A percentile compares a stretch with the other conserved stretches of the same genome.
Conservation (phyloP, 192 early-diverging fungal genomes). For the Ambispora gerdemannii region DNA sequence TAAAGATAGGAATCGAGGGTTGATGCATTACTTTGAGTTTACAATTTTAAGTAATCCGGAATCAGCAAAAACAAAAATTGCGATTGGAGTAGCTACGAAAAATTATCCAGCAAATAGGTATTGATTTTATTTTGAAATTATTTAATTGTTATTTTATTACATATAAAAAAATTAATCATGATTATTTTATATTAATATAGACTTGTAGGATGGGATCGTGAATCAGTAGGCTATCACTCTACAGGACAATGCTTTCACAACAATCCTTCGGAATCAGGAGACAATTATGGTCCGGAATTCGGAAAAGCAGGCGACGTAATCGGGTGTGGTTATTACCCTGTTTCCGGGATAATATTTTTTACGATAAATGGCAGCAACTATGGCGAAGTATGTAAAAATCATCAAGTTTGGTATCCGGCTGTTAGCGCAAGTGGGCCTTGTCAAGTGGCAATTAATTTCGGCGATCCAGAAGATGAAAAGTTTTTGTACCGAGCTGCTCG, state of each 20-base stretch:
- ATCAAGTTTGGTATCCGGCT: conserved; percentile 44
- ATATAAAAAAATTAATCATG: background rate
- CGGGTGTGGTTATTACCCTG: conserved; percentile 51
- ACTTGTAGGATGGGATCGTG: conserved; percentile 43
- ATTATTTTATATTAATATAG: conserved; percentile 8
- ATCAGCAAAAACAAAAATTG: conserved; percentile 41
- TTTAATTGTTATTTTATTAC: background rate
- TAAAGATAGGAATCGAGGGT: background rate
- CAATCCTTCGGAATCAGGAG: conserved; percentile 37
- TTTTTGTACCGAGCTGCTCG: conserved; percentile 2
- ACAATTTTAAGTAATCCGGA: conserved; percentile 16
- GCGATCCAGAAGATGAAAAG: conserved; percentile 12
- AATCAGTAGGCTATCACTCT: conserved; percentile 48
- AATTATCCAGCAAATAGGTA: conserved; percentile 49
- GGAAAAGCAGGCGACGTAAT: conserved; percentile 46
- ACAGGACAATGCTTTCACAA: conserved; percentile 41
- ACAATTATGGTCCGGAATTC: conserved; percentile 36
- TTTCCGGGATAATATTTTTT: conserved; percentile 51
- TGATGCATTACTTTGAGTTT: conserved; percentile 23
- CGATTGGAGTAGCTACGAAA: conserved; percentile 49
- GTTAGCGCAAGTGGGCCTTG: conserved; percentile 46
- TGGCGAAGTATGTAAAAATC: conserved; percentile 38
- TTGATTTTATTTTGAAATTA: background rate
- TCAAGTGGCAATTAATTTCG: conserved; percentile 45
- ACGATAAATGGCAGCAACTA: conserved; percentile 46